A percentile compares a stretch with the other conserved stretches of the same genome.
Evolutionary conservation across 2,329 filamentous ascomycete genomes (phyloP).

Genomic region (Diaporthe australafricana): DNA sequence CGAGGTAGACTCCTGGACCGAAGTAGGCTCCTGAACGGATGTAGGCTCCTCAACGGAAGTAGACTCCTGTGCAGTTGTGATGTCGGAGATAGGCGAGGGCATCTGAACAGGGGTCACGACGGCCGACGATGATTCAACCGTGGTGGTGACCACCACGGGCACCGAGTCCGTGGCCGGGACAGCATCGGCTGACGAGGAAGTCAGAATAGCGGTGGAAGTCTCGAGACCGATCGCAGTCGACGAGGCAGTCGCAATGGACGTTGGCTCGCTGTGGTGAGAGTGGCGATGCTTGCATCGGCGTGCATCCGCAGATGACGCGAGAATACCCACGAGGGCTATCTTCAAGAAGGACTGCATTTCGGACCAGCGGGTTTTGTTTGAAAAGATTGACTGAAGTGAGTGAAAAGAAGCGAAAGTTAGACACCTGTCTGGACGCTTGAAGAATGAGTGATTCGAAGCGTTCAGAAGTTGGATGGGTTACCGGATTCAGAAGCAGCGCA

Average conservation of each 20-base stretch:
- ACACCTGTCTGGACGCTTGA: conserved; percentile 10
- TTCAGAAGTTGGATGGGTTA: not conserved
- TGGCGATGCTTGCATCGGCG: conserved; percentile 31
- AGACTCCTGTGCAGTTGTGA: not conserved
- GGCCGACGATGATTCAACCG: not conserved
- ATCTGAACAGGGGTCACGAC: conserved; percentile 10
- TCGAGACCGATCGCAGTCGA: not conserved
- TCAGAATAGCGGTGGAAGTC: not conserved
- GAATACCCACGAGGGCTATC: conserved; percentile 25
- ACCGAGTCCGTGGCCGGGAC: not conserved
- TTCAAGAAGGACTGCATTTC: conserved; percentile 22
- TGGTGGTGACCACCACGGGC: not conserved
- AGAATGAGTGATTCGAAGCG: conserved; percentile 13
- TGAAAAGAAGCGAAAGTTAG: conserved; percentile 23
- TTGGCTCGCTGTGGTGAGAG: conserved; percentile 24
- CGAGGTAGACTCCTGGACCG: not conserved
- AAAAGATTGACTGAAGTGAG: conserved; percentile 31
- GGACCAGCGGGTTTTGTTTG: not conserved
- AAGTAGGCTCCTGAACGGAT: not conserved
- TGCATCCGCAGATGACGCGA: conserved; percentile 4
- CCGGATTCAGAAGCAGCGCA: not conserved
- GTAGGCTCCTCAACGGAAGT: not conserved
- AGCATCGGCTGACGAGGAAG: conserved; percentile 12
- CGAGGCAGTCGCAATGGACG: not conserved
- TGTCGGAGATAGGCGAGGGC: not conserved